Conservation (phyloP, 192 early-diverging fungal genomes). For the Phycomyces nitens region DNA sequence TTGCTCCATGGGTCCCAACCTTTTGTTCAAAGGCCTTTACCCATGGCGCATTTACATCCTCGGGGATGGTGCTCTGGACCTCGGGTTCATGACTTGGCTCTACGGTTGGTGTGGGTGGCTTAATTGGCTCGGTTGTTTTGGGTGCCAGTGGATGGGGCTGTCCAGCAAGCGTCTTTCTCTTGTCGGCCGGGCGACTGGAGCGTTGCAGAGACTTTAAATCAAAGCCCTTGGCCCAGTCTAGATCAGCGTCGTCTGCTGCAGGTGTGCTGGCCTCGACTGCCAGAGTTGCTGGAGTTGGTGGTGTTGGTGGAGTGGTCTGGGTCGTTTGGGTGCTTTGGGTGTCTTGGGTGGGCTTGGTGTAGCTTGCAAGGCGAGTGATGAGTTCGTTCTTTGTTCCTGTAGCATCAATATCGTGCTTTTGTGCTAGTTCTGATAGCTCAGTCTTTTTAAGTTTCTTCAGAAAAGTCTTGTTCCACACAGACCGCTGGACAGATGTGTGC, state of each 20-base stretch:
- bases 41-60: conserved; percentile 23
- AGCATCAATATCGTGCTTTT: conserved; percentile 9
- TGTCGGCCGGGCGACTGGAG: background rate
- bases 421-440: conserved; percentile 13
- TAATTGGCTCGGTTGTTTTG: background rate
- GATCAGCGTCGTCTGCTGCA: background rate
- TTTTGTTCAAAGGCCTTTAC: conserved; percentile 33
- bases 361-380: conserved; percentile 16
- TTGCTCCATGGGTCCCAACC: conserved; percentile 15
- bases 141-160: background rate
- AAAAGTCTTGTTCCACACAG: conserved; percentile 11
- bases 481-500: no score
- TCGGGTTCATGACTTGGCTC: background rate
- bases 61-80: background rate
- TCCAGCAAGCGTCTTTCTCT: background rate
- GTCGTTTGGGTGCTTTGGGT: no score
- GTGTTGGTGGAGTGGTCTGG: no score
- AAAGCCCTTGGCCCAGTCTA: background rate
- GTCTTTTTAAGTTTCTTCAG: conserved; percentile 26
- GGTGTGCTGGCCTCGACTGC: background rate
- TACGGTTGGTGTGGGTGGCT: background rate
- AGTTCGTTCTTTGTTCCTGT: conserved; percentile 29
- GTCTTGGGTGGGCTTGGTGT: no score
- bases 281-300: background rate
- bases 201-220: background rate